Evolutionary conservation across 257 asterid species (phyloP).

Genomic region (Solanum lycopersicoides): DNA sequence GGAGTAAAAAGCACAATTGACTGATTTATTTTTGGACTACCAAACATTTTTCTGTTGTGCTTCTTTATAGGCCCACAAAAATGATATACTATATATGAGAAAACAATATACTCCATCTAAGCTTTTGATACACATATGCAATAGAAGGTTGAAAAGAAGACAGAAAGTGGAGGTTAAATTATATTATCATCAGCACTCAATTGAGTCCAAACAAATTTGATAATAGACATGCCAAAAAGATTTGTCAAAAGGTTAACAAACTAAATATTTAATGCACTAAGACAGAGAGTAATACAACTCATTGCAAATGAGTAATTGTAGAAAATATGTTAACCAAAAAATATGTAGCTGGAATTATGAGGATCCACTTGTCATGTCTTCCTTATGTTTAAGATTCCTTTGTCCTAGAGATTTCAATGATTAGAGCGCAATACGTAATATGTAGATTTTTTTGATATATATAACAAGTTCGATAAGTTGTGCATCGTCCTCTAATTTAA

Average conservation of each 20-base stretch:
- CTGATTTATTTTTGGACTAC: conserved; percentile 4
- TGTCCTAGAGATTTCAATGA: not conserved
- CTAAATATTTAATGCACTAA: not conserved
- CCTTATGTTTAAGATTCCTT: not conserved
- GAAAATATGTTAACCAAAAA: not conserved
- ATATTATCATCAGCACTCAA: conserved; percentile 1
- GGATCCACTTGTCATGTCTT: not conserved
- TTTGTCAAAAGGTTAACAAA: not conserved
- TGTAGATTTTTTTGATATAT: not conserved
- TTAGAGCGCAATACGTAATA: not conserved
- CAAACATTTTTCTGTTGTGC: conserved; percentile 24
- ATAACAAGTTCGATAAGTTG: not conserved
- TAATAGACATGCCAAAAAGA: not conserved
- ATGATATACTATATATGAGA: not conserved
- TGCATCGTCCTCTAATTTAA: not conserved
- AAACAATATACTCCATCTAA: conserved; percentile 10
- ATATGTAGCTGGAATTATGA: not conserved
- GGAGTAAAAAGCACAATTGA: conserved; percentile 14
- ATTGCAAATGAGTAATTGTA: not conserved
- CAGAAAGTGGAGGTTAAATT: not conserved
- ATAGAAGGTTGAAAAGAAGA: conserved; percentile 4
- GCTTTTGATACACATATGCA: conserved; percentile 9
- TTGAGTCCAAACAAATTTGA: conserved; percentile 1
- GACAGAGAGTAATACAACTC: not conserved
- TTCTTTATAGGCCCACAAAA: conserved; percentile 12